Base-by-base conservation (phyloP, 2,329 filamentous ascomycete genomes). In the Coniella vitis region DNA sequence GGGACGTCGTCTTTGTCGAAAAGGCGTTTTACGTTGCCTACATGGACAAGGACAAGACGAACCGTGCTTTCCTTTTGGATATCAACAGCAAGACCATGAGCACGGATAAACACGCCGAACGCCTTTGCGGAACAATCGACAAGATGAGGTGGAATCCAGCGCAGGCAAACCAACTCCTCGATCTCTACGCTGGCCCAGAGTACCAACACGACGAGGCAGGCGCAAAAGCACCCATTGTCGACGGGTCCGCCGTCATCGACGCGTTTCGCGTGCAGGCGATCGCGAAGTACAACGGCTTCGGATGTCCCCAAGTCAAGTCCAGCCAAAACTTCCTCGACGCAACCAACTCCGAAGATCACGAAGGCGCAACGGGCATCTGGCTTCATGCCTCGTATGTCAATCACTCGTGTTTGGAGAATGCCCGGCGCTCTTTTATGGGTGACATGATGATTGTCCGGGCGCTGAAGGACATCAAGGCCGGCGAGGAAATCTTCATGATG, bases 1-100 rank as follows among this genome's bases (percentile, higher is more conserved):
- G 70, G 40, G 67, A 71, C 1, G 39, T 74, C 2, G 59, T 74
- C 19, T 63, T 72, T 14, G 65, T 62, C 32, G 72, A 72, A 51
- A 71, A 70, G 55, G 67, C 69, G 0, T 46, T 49, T 4, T 32
- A 34, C 12, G n/a, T 14, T 32, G 31, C 10, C 3, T n/a, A 22
- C 12, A 14, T 37, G 13, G 8, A 21, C 5, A 17, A 22, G 3
- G 5, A 17, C 4, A 14, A 7, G 1, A 36, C 17, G 38, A 16
- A 16, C 0, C 7, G 10, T 2, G 7, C 21, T 3, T 4, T 37
- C 3, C 17, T 48, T 10, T 3, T 38, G 7, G 14, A 54, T 35
- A 5, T 35, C 8, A 47, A 47, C 16, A 35, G 16, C 4, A 17
- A 41, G 8, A 39, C 21, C 12, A 12, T 38, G 1, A 19, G 31